Percentiles rank a stretch among this genome's conserved stretches.
These are phyloP conservation scores for Adenanthera pavonina DNA, from an alignment of 306 rosid species.

Conservation along the genomic window DNA sequence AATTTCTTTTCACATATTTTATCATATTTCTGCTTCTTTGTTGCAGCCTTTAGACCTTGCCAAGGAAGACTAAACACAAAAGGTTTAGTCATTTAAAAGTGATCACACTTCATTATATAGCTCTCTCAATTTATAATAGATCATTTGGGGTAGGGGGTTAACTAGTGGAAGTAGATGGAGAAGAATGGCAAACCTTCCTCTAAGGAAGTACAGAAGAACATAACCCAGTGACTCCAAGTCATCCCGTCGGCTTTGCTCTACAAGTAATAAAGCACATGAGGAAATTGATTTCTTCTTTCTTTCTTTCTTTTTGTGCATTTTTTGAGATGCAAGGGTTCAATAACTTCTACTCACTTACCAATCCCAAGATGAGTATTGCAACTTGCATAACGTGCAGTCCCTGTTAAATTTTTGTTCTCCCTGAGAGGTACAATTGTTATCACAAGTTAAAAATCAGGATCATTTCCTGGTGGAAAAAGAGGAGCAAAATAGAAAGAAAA, in stretches of 20 bases:
- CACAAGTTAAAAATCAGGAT: neutral
- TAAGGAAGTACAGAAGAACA: constrained; percentile 90
- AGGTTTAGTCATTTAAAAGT: constrained; percentile 26
- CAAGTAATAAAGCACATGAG: constrained; percentile 41
- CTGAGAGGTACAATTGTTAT: constrained; percentile 44
- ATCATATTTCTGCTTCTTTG: constrained; percentile 96
- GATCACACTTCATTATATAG: constrained; percentile 21
- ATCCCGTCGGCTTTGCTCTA: constrained; percentile 99
- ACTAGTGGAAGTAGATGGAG: constrained; percentile 18
- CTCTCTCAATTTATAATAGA: constrained; percentile 8
- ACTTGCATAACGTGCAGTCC: constrained; percentile 97
- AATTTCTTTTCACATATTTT: constrained; percentile 96
- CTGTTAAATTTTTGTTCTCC: constrained; percentile 91
- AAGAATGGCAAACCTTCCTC: constrained; percentile 77
- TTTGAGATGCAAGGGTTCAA: neutral
- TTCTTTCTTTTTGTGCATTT: neutral
- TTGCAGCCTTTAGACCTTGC: constrained; percentile 99
- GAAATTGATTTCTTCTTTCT: neutral
- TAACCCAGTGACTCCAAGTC: constrained; percentile 98
- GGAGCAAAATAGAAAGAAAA: neutral
- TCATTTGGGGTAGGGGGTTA: neutral
- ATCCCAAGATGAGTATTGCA: constrained; percentile 97
- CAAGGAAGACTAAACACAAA: constrained; percentile 85
- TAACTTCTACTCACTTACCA: constrained; percentile 58
- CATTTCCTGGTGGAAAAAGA: neutral